Percentiles rank a stretch among this genome's conserved stretches.
phyloP scores from a whole-genome alignment of 202 grass and related monocot species.

The Setaria viridis region DNA sequence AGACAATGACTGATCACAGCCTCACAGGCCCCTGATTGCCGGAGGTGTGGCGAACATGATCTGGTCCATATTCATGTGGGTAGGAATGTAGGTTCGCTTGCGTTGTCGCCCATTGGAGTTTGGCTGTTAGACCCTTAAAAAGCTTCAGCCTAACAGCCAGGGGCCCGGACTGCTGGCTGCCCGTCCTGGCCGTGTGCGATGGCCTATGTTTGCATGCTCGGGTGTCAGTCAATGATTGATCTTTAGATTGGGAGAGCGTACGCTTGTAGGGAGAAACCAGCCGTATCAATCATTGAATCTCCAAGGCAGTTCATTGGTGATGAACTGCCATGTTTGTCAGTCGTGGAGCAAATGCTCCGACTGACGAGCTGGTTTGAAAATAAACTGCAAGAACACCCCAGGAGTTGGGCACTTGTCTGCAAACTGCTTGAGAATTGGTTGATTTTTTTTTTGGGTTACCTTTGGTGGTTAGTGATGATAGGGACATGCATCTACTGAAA shows the following conservation, averaged over 20 bases:
- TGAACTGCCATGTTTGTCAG: slow-evolving; percentile 4
- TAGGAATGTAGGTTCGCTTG: slow-evolving; percentile 57
- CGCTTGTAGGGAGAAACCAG: slow-evolving; percentile 13
- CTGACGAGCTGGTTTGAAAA: background rate
- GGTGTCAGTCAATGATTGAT: slow-evolving; percentile 51
- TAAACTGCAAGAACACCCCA: background rate
- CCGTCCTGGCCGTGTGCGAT: slow-evolving; percentile 45
- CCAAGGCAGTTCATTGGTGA: background rate
- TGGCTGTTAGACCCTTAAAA: slow-evolving; percentile 49
- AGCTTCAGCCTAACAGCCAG: slow-evolving; percentile 30
- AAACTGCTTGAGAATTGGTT: background rate
- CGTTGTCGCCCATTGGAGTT: slow-evolving; percentile 46
- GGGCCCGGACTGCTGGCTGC: slow-evolving; percentile 30
- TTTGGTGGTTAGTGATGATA: slow-evolving; percentile 25
- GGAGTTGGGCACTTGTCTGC: background rate
- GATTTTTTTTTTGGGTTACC: background rate
- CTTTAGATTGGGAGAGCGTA: slow-evolving; percentile 41
- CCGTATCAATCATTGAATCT: slow-evolving; percentile 8
- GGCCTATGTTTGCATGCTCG: slow-evolving; percentile 43
- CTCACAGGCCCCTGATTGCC: slow-evolving; percentile 16
- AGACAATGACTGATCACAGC: slow-evolving; percentile 19
- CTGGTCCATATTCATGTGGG: slow-evolving; percentile 56
- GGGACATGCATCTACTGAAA: background rate
- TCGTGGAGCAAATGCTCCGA: background rate
- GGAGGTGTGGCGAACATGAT: slow-evolving; percentile 32